Evolutionary conservation across 129 eudicot genomes (phyloP).

Genomic region (Pseudognaphalium luteoalbum): DNA sequence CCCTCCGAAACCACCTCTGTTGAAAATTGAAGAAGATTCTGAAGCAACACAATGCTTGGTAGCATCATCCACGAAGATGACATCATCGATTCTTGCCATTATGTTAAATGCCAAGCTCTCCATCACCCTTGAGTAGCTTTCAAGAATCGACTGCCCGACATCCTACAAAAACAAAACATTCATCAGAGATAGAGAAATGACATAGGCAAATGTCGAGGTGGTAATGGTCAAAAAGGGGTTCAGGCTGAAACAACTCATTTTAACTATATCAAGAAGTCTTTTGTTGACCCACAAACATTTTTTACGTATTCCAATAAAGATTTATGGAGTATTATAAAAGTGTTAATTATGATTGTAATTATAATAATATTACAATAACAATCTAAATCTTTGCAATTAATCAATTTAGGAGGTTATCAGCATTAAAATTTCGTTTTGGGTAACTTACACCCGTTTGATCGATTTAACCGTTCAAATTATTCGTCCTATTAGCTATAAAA

Average conservation of each 20-base stretch:
- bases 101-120: conserved; percentile 96
- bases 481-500: neutral
- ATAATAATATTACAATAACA: neutral
- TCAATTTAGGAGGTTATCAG: neutral
- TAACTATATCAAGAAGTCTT: neutral
- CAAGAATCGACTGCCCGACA: conserved; percentile 93
- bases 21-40: conserved; percentile 59
- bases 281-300: neutral
- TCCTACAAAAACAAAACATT: conserved; percentile 52
- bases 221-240: neutral
- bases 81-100: conserved; percentile 95
- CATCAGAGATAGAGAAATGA: neutral
- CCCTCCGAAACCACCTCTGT: conserved; percentile 65
- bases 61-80: conserved; percentile 73
- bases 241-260: neutral
- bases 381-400: neutral
- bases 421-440: neutral
- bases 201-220: neutral
- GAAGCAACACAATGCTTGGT: conserved; percentile 54
- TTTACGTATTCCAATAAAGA: neutral
- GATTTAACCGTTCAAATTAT: neutral
- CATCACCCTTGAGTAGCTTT: conserved; percentile 94
- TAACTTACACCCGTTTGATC: neutral
- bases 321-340: neutral
- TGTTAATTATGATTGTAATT: neutral